These are phyloP conservation scores for Cladophialophora psammophila DNA, from an alignment of 2,329 filamentous ascomycete species.

Conservation along the genomic window DNA sequence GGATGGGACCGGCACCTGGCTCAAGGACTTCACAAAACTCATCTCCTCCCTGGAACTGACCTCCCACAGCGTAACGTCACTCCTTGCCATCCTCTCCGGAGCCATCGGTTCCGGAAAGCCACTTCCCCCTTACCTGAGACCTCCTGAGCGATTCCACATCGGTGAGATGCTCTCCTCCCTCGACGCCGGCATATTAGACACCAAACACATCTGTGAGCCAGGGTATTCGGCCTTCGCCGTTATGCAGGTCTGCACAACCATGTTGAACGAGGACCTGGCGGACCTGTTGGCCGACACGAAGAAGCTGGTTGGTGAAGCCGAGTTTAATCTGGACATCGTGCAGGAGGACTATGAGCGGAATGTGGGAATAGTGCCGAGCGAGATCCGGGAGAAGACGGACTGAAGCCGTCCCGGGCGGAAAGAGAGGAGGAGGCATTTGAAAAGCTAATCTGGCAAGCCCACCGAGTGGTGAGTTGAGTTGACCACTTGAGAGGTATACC, in stretches of 20 bases:
- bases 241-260: slow-evolving; percentile 72
- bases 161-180: slow-evolving; percentile 65
- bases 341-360: slow-evolving; percentile 30
- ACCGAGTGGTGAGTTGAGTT: no score
- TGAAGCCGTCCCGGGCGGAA: background rate
- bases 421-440: background rate
- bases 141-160: slow-evolving; percentile 69
- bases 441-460: no score
- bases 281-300: slow-evolving; percentile 67
- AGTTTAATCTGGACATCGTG: slow-evolving; percentile 69
- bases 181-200: slow-evolving; percentile 66
- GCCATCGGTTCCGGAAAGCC: slow-evolving; percentile 71
- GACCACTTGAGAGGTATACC: no score
- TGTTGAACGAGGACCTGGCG: slow-evolving; percentile 73
- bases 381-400: slow-evolving; percentile 22
- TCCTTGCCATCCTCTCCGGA: slow-evolving; percentile 73
- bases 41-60: slow-evolving; percentile 67
- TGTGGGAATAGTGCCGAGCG: slow-evolving; percentile 17
- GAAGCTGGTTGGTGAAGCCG: slow-evolving; percentile 74
- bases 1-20: slow-evolving; percentile 57
- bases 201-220: slow-evolving; percentile 71
- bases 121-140: slow-evolving; percentile 73
- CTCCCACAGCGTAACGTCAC: slow-evolving; percentile 72
- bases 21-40: slow-evolving; percentile 67
- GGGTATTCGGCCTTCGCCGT: slow-evolving; percentile 79